A percentile compares a stretch with the other conserved stretches of the same genome.
Conservation (phyloP, 2,329 filamentous ascomycete species). For the Apiospora sp. region DNA sequence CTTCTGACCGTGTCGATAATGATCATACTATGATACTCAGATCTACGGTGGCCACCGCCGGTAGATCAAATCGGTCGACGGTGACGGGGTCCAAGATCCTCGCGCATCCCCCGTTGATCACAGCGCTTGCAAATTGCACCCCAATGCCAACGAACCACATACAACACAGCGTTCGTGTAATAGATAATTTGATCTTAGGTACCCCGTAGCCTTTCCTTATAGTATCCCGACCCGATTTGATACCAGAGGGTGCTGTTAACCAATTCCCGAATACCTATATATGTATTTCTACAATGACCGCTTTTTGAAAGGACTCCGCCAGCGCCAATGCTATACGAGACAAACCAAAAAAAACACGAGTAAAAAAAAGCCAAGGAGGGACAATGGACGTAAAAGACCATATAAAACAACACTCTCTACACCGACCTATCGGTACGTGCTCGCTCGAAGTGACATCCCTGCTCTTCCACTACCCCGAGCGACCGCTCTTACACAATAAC, state of each 20-base stretch:
- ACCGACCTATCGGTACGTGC: background rate
- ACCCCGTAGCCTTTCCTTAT: background rate
- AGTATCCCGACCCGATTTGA: background rate
- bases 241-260: background rate
- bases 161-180: background rate
- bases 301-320: constrained; percentile 9
- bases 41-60: no score
- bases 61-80: no score
- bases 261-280: background rate
- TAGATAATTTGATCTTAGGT: background rate
- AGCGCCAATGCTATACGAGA: constrained; percentile 14
- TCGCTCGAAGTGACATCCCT: background rate
- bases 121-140: no score
- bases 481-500: background rate
- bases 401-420: background rate
- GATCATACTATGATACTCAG: no score
- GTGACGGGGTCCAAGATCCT: no score
- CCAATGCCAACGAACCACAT: no score
- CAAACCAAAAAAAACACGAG: background rate
- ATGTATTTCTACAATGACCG: background rate
- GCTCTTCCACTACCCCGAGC: background rate
- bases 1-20: no score
- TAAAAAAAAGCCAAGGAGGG: background rate
- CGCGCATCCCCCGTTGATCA: no score
- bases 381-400: background rate